Conservation (phyloP, 768 basidiomycete genomes). For the Boletus vermiculosoides region DNA sequence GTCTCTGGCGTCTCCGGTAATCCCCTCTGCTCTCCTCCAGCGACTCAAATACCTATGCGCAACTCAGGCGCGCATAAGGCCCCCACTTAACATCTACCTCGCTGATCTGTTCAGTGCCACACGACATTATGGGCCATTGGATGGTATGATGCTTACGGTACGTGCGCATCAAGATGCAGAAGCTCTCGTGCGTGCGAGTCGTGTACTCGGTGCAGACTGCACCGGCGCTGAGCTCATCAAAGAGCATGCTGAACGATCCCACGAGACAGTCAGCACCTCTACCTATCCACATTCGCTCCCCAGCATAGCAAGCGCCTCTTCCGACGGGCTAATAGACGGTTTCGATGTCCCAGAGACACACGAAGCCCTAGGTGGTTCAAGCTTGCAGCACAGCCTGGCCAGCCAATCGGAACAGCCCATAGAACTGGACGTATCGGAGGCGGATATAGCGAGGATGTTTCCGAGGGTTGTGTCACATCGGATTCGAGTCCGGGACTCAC, state of each 20-base stretch:
- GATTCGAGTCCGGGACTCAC: conserved; percentile 64
- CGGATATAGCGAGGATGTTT: conserved; percentile 71
- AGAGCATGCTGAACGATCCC: conserved; percentile 22
- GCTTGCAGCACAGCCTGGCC: conserved; percentile 2
- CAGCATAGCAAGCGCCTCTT: conserved; percentile 21
- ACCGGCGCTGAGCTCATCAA: conserved; percentile 59
- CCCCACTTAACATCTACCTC: conserved; percentile 59
- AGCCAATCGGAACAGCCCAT: conserved; percentile 23
- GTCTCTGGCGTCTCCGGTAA: conserved; percentile 24
- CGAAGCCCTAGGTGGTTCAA: conserved; percentile 2
- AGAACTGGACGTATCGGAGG: conserved; percentile 64
- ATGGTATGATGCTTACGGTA: conserved; percentile 64
- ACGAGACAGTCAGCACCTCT: conserved; percentile 21
- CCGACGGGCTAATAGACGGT: conserved; percentile 23
- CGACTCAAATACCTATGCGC: conserved; percentile 28
- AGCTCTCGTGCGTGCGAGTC: conserved; percentile 62
- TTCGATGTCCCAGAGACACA: conserved; percentile 13
- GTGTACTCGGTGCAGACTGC: conserved; percentile 61
- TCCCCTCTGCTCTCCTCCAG: conserved; percentile 32
- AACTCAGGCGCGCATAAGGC: conserved; percentile 45
- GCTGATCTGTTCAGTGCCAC: conserved; percentile 73
- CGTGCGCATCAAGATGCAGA: conserved; percentile 62
- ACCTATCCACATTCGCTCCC: conserved; percentile 18
- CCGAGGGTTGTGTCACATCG: conserved; percentile 76
- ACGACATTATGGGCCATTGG: conserved; percentile 67